Percentiles rank a stretch among this genome's conserved stretches.
phyloP scores from a whole-genome alignment of 495 filamentous ascomycete genomes.

The Penicillium paradoxum region DNA sequence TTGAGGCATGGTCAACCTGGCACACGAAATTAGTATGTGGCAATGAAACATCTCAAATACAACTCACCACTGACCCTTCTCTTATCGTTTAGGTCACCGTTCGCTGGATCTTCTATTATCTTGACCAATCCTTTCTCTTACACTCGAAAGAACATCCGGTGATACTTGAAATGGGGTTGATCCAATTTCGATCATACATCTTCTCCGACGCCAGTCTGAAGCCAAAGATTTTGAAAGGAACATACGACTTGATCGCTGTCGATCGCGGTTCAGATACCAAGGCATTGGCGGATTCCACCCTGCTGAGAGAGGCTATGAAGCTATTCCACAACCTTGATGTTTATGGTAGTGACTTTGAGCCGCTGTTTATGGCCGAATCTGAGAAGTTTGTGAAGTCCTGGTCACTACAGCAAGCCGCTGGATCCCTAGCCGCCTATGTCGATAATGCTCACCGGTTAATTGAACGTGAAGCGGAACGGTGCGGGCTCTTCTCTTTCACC shows the following conservation, averaged over 20 bases:
- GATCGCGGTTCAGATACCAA: slow-evolving; percentile 54
- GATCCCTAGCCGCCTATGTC: slow-evolving; percentile 66
- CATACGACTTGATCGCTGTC: slow-evolving; percentile 69
- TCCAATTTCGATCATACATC: slow-evolving; percentile 52
- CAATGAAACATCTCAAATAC: neutral
- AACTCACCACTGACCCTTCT: slow-evolving; percentile 8
- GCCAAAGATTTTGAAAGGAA: slow-evolving; percentile 58
- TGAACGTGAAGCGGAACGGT: slow-evolving; percentile 62
- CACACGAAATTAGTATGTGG: slow-evolving; percentile 62
- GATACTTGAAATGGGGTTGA: slow-evolving; percentile 58
- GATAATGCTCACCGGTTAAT: slow-evolving; percentile 61
- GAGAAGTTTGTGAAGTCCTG: slow-evolving; percentile 58
- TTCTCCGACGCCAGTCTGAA: slow-evolving; percentile 50
- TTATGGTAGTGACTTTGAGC: slow-evolving; percentile 77
- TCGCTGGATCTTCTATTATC: slow-evolving; percentile 82
- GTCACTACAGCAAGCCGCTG: slow-evolving; percentile 54
- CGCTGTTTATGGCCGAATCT: slow-evolving; percentile 62
- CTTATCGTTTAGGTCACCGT: slow-evolving; percentile 54
- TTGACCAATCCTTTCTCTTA: slow-evolving; percentile 85
- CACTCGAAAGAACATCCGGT: slow-evolving; percentile 50
- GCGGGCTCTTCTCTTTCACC: slow-evolving; percentile 74
- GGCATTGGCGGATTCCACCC: slow-evolving; percentile 36
- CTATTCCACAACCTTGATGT: slow-evolving; percentile 78
- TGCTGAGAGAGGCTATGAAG: slow-evolving; percentile 66
- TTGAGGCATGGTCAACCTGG: slow-evolving; percentile 75